Base-by-base conservation (phyloP, 2,329 filamentous ascomycete genomes). In the Gaeumannomyces tritici region DNA sequence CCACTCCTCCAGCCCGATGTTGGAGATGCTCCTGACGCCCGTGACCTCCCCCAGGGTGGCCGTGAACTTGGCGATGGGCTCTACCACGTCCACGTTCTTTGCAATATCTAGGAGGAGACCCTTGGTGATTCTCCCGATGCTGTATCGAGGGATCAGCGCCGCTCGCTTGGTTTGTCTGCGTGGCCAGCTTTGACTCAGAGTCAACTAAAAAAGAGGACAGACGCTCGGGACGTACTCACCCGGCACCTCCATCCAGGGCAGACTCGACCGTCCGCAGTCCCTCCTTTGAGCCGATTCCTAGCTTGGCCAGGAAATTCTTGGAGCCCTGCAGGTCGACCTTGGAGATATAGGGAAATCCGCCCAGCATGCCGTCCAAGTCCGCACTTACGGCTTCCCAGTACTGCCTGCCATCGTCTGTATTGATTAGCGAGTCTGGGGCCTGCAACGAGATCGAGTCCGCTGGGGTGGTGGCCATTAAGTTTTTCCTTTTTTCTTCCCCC, bases 11-110 rank as follows among this genome's bases (percentile, higher is more conserved):
- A 96, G 76, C 0, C 91, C 90, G 2, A 88, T 75, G 66, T 89
- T 91, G 75, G 85, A 88, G 24, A 96, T 81, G 27, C 80, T 75
- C 2, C 83, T 77, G 15, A 86, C 77, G 1, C 89, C 89, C 1
- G 84, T 72, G 55, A 80, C 81, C 1, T 78, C 81, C 3, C 74
- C 70, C 1, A 96, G 75, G 26, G 79, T 76, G 18, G 81, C 80
- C 1, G 91, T 92, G 74, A 97, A 96, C 71, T 92, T 91, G 68
- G 80, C 78, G 26, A 96, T 84, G 0, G 93, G 93, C 77, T 97
- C 93, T 35, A 97, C 85, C 27, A 96, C 80, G 72, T 97, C 93
- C 8, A 96, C 88, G 2, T 80, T 76, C 21, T 84, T 77, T n/a
- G 88, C 87, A 1, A 93, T 77, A 28, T 84, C 79, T 31, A 88